Base-by-base conservation (phyloP, 441 rosid genomes). In the Gossypium lobatum region DNA sequence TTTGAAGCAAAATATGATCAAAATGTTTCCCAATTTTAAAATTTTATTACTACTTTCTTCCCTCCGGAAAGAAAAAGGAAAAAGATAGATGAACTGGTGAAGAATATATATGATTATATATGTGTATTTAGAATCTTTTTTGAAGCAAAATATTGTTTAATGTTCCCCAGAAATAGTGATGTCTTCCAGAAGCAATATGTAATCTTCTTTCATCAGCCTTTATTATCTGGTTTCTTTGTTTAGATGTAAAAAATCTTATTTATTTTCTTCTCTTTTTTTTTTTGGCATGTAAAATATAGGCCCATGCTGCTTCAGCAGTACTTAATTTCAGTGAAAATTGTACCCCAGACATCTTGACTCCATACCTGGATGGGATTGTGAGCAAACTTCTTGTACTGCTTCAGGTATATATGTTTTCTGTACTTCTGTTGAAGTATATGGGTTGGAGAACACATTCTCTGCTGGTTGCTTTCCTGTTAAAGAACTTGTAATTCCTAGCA, bases 271-370 rank as follows among this genome's bases (percentile, higher is more conserved):
- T 37, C 9, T 37, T 0, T 3, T 17, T 23, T 21, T 34, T 37
- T 37, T 6, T 34, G 48, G 42, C 31, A 62, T 50, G 28, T 23
- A 61, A 50, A 37, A 37, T 63, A 53, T 80, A 85, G 87, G 84
- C 88, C 39, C 87, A 83, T 80, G 87, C 87, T 73, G 85, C 86
- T 75, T 82, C 83, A 7, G 87, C 88, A 53, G 81, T 84, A 37
- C 83, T 80, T 45, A 78, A 85, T 61, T 87, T 82, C 73, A 79
- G 84, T 74, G 85, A 87, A 67, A 77, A 84, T 57, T 87, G 88
- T 75, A 78, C 85, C 17, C 84, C 84, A 62, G 83, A 84, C 50
- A 74, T 85, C 54, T 76, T 85, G 69, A 76, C 78, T 21, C 89
- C 86, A 11, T 82, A 85, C 75, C 71, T 85, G 71, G 80, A 85